Conservation (phyloP, 2,329 filamentous ascomycete genomes). For the Coleophoma cylindrospora region DNA sequence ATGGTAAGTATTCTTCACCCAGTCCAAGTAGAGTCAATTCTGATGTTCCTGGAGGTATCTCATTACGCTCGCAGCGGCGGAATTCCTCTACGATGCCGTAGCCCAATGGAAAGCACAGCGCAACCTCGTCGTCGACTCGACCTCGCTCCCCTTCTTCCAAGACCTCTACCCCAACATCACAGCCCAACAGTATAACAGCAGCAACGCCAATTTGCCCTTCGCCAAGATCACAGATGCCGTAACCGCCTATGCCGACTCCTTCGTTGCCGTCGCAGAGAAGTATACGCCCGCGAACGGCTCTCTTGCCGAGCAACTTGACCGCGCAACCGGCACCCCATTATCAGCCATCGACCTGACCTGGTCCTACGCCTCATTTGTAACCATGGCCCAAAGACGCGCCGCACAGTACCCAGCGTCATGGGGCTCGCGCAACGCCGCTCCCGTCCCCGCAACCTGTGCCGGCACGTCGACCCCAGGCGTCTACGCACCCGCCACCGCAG, state of each 20-base stretch:
- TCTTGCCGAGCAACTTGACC: conserved; percentile 62
- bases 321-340: conserved; percentile 44
- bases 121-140: conserved; percentile 56
- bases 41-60: conserved; percentile 42
- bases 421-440: conserved; percentile 38
- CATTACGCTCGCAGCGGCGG: conserved; percentile 68
- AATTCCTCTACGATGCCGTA: conserved; percentile 73
- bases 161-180: conserved; percentile 55
- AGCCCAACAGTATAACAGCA: conserved; percentile 58
- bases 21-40: no score
- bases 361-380: conserved; percentile 68
- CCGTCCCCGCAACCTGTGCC: conserved; percentile 43
- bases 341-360: conserved; percentile 67
- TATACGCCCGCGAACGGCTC: conserved; percentile 53
- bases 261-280: conserved; percentile 39
- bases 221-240: conserved; percentile 45
- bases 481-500: conserved; percentile 43
- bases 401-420: conserved; percentile 50
- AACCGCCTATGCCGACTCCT: conserved; percentile 56
- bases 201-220: conserved; percentile 50
- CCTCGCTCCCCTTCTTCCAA: conserved; percentile 67
- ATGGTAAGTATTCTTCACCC: conserved; percentile 40
- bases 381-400: conserved; percentile 49
- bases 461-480: conserved; percentile 39
- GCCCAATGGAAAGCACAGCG: conserved; percentile 63